phyloP scores from a whole-genome alignment of 2,329 filamentous ascomycete species.

The Penicillium sumatraense region DNA sequence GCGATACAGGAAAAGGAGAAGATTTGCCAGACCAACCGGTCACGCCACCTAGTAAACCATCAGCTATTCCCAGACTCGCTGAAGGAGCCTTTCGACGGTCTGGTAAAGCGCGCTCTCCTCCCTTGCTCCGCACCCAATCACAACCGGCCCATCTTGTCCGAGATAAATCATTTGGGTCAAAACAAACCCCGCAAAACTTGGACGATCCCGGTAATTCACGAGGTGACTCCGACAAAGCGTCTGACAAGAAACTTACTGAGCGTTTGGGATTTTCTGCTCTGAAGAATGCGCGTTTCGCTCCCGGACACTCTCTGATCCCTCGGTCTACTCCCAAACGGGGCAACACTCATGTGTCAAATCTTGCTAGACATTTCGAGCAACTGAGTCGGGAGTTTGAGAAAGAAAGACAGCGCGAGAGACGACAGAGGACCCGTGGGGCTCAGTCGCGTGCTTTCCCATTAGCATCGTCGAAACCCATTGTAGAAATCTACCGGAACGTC shows the following conservation, averaged over 20 bases:
- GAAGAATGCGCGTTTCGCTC: slow-evolving; percentile 59
- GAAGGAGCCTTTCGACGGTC: slow-evolving; percentile 43
- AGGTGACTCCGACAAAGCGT: slow-evolving; percentile 37
- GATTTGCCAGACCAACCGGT: slow-evolving; percentile 16
- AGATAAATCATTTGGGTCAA: slow-evolving; percentile 31
- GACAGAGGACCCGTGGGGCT: slow-evolving; percentile 74
- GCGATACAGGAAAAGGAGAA: slow-evolving; percentile 19
- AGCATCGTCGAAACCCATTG: slow-evolving; percentile 90
- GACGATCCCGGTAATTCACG: slow-evolving; percentile 26
- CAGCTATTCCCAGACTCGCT: slow-evolving; percentile 45
- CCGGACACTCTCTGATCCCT: slow-evolving; percentile 76
- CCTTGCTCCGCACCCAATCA: slow-evolving; percentile 56
- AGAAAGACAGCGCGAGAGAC: slow-evolving; percentile 83
- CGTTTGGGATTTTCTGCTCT: slow-evolving; percentile 68
- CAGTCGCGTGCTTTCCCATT: slow-evolving; percentile 83
- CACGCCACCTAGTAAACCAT: slow-evolving; percentile 35
- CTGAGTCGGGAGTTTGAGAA: slow-evolving; percentile 96
- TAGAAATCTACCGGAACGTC: slow-evolving; percentile 93
- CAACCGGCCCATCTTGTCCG: slow-evolving; percentile 50
- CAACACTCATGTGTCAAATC: slow-evolving; percentile 81
- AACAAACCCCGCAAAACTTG: slow-evolving; percentile 26
- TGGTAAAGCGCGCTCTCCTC: slow-evolving; percentile 49
- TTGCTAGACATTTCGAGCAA: slow-evolving; percentile 95
- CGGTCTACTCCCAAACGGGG: slow-evolving; percentile 76
- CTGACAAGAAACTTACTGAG: slow-evolving; percentile 78